A percentile compares a stretch with the other conserved stretches of the same genome.
Evolutionary conservation across 2,329 filamentous ascomycete genomes (phyloP).

Genomic region (Exophiala bonariae): DNA sequence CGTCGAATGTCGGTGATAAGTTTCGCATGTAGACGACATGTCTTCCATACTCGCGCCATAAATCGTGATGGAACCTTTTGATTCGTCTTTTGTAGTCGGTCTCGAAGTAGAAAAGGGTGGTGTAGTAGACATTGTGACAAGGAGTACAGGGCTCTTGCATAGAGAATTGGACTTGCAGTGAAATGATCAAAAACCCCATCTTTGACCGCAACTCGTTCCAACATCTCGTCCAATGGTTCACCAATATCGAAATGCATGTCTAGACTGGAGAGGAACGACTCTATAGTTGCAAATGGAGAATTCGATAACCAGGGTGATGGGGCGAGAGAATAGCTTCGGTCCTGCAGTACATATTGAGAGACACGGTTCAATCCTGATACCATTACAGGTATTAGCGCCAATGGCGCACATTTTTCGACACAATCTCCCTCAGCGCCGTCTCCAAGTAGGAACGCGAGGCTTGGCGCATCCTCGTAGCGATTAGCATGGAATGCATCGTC

Average conservation of each 20-base stretch:
- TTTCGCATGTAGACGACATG: constrained; percentile 31
- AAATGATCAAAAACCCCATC: constrained; percentile 25
- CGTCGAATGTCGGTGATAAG: constrained; percentile 31
- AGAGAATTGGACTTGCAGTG: constrained; percentile 30
- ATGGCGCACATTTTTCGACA: too few relatives aligned
- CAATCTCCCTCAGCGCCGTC: too few relatives aligned
- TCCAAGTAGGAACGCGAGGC: too few relatives aligned
- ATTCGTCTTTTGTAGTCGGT: constrained; percentile 29
- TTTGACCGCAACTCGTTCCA: neutral
- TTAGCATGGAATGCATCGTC: too few relatives aligned
- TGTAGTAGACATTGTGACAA: constrained; percentile 36
- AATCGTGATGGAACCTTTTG: constrained; percentile 34
- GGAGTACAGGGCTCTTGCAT: constrained; percentile 35
- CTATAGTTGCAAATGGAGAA: constrained; percentile 15
- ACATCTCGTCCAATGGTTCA: neutral
- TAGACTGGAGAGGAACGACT: constrained; percentile 11
- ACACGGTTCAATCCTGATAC: constrained; percentile 9
- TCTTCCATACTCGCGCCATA: constrained; percentile 28
- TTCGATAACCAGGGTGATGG: constrained; percentile 4
- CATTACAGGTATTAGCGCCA: constrained; percentile 3
- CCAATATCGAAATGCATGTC: constrained; percentile 6
- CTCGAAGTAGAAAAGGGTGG: constrained; percentile 35
- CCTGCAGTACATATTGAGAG: constrained; percentile 18
- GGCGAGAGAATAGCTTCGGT: constrained; percentile 2
- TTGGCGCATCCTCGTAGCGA: too few relatives aligned